These are phyloP conservation scores for Mycena citricolor DNA, from an alignment of 1,284 basidiomycete species.

Conservation along the genomic window DNA sequence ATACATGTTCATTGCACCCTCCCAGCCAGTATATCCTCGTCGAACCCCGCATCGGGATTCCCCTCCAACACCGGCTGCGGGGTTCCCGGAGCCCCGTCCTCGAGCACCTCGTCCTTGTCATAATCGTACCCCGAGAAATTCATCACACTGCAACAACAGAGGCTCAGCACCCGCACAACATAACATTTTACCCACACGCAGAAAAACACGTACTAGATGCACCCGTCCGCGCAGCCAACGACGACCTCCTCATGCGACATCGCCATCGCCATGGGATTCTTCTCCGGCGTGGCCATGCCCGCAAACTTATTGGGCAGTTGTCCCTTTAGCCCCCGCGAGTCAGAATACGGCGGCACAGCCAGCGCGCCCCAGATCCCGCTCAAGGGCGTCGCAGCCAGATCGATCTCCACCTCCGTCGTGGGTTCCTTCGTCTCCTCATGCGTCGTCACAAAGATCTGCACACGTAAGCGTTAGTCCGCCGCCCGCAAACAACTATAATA, in stretches of 20 bases:
- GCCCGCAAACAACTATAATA: slow-evolving; percentile 2
- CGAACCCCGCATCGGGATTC: too few species aligned
- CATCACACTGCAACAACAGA: slow-evolving; percentile 53
- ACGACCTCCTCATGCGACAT: slow-evolving; percentile 84
- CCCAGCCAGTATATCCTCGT: too few species aligned
- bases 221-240: slow-evolving; percentile 84
- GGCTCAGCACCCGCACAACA: slow-evolving; percentile 6
- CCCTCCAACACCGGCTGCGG: too few species aligned
- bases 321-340: slow-evolving; percentile 59
- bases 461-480: slow-evolving; percentile 7
- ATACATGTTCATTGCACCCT: too few species aligned
- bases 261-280: slow-evolving; percentile 89
- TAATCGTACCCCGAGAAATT: slow-evolving; percentile 73
- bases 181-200: slow-evolving; percentile 2
- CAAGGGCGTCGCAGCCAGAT: slow-evolving; percentile 59
- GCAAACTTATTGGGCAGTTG: slow-evolving; percentile 61
- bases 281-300: slow-evolving; percentile 76
- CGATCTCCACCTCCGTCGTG: slow-evolving; percentile 49
- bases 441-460: slow-evolving; percentile 76
- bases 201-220: slow-evolving; percentile 70
- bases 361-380: slow-evolving; percentile 71
- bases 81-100: too few species aligned
- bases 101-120: slow-evolving; percentile 25
- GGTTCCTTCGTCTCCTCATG: slow-evolving; percentile 41
- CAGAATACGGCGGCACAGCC: slow-evolving; percentile 34